phyloP scores from a whole-genome alignment of 1,139 yeast genomes.

The Kurtzmaniella quercitrusa region DNA sequence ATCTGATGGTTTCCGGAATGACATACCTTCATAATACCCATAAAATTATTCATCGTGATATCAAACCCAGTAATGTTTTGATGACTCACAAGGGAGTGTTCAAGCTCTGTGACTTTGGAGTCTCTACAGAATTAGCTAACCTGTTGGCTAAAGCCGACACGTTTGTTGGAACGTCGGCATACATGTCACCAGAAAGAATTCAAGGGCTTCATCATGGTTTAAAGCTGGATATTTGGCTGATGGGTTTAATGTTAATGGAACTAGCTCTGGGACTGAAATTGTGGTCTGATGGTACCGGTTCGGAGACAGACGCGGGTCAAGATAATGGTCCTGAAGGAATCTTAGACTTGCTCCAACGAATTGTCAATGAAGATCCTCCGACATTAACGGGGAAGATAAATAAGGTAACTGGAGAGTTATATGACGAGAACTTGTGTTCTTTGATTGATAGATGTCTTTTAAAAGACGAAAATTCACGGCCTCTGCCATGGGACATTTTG shows the following conservation, averaged over 20 bases:
- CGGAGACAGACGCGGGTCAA: slow-evolving; percentile 13
- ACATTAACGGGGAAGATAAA: slow-evolving; percentile 35
- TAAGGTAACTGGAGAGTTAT: slow-evolving; percentile 20
- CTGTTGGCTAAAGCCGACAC: slow-evolving; percentile 86
- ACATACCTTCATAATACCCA: slow-evolving; percentile 76
- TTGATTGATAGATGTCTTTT: slow-evolving; percentile 68
- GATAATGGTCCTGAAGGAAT: slow-evolving; percentile 71
- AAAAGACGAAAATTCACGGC: slow-evolving; percentile 60
- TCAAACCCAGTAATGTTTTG: slow-evolving; percentile 74
- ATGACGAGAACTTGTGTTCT: slow-evolving; percentile 44
- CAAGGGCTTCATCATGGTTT: slow-evolving; percentile 92
- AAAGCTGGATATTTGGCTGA: slow-evolving; percentile 94
- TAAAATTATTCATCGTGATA: slow-evolving; percentile 87
- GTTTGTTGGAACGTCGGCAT: slow-evolving; percentile 94
- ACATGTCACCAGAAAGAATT: slow-evolving; percentile 97
- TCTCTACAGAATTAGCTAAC: slow-evolving; percentile 82
- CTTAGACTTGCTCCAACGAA: slow-evolving; percentile 81
- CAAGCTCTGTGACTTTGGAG: slow-evolving; percentile 92
- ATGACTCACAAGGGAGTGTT: slow-evolving; percentile 77
- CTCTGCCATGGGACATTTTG: slow-evolving; percentile 58
- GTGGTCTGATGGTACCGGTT: slow-evolving; percentile 35
- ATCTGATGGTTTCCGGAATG: slow-evolving; percentile 75
- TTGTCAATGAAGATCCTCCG: slow-evolving; percentile 92
- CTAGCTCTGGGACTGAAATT: slow-evolving; percentile 70
- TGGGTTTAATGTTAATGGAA: slow-evolving; percentile 86